These are phyloP conservation scores for Lepiota venenata DNA, from an alignment of 768 basidiomycete genomes.

Conservation along the genomic window DNA sequence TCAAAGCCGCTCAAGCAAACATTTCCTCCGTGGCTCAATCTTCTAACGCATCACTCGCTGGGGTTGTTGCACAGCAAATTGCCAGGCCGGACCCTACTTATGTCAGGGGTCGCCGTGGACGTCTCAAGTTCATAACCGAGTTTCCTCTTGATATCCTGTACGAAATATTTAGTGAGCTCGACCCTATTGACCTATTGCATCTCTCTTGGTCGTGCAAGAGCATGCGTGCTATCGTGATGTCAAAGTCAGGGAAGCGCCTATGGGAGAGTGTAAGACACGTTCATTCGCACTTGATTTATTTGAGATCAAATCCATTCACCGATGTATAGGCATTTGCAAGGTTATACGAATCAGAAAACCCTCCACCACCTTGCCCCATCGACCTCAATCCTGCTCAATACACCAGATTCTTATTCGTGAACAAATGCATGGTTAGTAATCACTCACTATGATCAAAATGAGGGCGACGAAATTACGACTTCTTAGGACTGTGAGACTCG, in stretches of 20 bases:
- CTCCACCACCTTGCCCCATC: constrained; percentile 22
- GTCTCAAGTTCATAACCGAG: constrained; percentile 25
- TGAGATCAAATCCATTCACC: background rate
- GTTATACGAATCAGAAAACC: constrained; percentile 18
- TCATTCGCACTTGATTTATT: no score
- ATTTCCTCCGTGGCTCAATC: no score
- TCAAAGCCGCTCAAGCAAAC: no score
- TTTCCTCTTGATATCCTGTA: constrained; percentile 31
- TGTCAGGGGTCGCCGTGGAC: constrained; percentile 19
- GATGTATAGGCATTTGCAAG: constrained; percentile 15
- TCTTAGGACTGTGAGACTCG: background rate
- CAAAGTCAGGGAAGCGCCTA: constrained; percentile 14
- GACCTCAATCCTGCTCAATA: constrained; percentile 29
- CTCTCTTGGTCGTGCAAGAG: constrained; percentile 32
- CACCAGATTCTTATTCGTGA: constrained; percentile 29
- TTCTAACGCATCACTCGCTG: no score
- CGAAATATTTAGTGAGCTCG: constrained; percentile 37
- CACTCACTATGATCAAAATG: no score
- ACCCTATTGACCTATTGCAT: constrained; percentile 36
- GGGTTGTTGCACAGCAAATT: background rate
- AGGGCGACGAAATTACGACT: no score
- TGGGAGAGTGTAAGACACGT: constrained; percentile 28
- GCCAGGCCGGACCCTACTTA: background rate
- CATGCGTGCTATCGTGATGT: constrained; percentile 30
- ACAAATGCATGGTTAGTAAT: background rate